These are phyloP conservation scores for Clarireedia monteithiana DNA, from an alignment of 2,329 filamentous ascomycete genomes.

Conservation along the genomic window DNA sequence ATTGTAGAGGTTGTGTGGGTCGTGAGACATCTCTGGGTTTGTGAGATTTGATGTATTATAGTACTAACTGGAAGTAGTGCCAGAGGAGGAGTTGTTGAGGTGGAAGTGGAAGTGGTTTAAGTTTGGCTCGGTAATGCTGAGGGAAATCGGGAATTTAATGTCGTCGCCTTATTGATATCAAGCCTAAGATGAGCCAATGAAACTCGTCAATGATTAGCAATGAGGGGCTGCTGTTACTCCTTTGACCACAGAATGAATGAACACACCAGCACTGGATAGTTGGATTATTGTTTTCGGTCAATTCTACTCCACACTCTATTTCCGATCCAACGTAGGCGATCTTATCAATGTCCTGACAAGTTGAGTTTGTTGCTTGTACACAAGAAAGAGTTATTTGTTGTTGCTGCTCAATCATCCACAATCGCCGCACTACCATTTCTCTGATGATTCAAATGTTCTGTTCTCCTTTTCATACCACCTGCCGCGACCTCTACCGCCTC, in stretches of 20 bases:
- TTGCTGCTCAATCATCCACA: slow-evolving; percentile 14
- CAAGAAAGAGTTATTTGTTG: slow-evolving; percentile 2
- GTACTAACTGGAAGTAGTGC: too few relatives aligned
- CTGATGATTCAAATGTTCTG: slow-evolving; percentile 13
- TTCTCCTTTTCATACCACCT: slow-evolving; percentile 15
- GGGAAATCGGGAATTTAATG: background rate
- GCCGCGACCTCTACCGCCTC: slow-evolving; percentile 9
- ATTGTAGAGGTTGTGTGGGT: slow-evolving; percentile 62
- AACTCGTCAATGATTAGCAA: background rate
- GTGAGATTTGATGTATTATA: background rate
- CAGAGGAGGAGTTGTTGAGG: too few relatives aligned
- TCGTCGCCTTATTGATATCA: background rate
- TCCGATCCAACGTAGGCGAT: slow-evolving; percentile 54
- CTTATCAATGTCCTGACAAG: slow-evolving; percentile 79
- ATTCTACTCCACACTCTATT: too few relatives aligned
- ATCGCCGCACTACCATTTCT: slow-evolving; percentile 14
- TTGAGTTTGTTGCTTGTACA: slow-evolving; percentile 11
- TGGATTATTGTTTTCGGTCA: too few relatives aligned
- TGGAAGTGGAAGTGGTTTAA: too few relatives aligned
- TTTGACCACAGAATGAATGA: too few relatives aligned
- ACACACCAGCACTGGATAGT: too few relatives aligned
- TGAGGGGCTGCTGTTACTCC: too few relatives aligned
- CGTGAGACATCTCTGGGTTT: slow-evolving; percentile 2
- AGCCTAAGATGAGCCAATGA: background rate
- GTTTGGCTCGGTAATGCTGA: background rate